Evolutionary conservation across 2,329 filamentous ascomycete species (phyloP), one percentile per base, ranked within the genome.

Genomic region (Aspergillus aculeatinus): DNA sequence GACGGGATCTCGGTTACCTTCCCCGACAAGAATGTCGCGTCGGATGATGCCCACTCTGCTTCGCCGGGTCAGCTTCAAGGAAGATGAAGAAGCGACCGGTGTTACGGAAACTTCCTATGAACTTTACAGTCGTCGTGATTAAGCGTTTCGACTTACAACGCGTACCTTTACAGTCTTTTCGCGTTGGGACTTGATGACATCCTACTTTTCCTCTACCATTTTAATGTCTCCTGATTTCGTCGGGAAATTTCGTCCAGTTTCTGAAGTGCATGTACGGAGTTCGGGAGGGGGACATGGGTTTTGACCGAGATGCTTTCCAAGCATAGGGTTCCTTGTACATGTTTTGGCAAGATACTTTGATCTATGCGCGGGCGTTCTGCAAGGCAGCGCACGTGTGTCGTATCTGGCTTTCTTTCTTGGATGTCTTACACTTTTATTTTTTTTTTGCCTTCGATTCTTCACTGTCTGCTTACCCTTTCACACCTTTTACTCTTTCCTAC

Each of bases 71-170:
- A 75, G 74, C 55, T 73, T 75, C 59, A 78, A 76, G 61, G 73
- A 76, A 57, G 76, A 78, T 59, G 76, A 78, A 63, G 77, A 79
- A 65, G 51, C 61, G 4, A 69, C 68, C 27, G 65, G 64, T 16
- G 60, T 66, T 21, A 69, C 68, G 33, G 75, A 77, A 59, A 73
- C 71, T 48, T 74, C 73, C n/a, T 78, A 76, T 58, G 76, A 78
- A 66, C 71, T 75, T 39, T 67, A 67, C 59, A 70, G 69, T 58
- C 72, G 72, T 57, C 69, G 71, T 49, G 71, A 75, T 61, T 75
- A 67, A 65, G 62, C 29, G 49, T 48, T 53, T 51, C 54, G 51
- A 48, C 48, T 33, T 51, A 29, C 58, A 59, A 35, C 59, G 49
- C 60, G 50, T 53, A 27, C 53, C 57, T 60, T 57, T 52, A 51